Conservation (phyloP, 2,329 filamentous ascomycete genomes). For the Thelonectria discophora region DNA sequence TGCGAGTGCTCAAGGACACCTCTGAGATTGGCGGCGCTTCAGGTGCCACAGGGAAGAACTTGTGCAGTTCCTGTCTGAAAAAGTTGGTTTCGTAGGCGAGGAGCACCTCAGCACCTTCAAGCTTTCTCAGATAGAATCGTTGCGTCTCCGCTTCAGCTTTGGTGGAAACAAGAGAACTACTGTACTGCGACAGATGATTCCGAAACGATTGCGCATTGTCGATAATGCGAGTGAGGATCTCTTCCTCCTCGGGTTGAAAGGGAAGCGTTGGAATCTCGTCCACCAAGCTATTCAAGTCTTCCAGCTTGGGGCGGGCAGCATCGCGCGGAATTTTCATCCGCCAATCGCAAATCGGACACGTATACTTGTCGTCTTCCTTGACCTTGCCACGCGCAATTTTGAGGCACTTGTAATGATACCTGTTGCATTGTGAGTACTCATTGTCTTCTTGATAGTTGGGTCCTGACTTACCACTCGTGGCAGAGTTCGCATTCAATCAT, state of each 20-base stretch:
- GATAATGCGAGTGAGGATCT: conserved; percentile 85
- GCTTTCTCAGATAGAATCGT: conserved; percentile 94
- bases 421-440: conserved; percentile 46
- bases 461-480: conserved; percentile 83
- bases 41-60: conserved; percentile 90
- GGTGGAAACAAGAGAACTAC: conserved; percentile 82
- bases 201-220: conserved; percentile 86
- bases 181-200: conserved; percentile 80
- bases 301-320: conserved; percentile 92
- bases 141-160: conserved; percentile 88
- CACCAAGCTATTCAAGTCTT: conserved; percentile 85
- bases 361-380: conserved; percentile 98
- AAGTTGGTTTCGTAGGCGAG: conserved; percentile 96
- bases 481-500: conserved; percentile 99
- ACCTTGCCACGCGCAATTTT: conserved; percentile 98
- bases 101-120: conserved; percentile 95
- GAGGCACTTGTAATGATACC: conserved; percentile 97
- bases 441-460: neutral
- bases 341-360: conserved; percentile 97
- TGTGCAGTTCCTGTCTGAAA: conserved; percentile 94
- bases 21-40: conserved; percentile 86
- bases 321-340: conserved; percentile 96
- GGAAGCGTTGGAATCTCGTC: conserved; percentile 83
- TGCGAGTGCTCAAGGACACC: conserved; percentile 88
- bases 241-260: conserved; percentile 96